Base-by-base conservation (phyloP, 176 grass and related monocot species). In the Lolium multiflorum region DNA sequence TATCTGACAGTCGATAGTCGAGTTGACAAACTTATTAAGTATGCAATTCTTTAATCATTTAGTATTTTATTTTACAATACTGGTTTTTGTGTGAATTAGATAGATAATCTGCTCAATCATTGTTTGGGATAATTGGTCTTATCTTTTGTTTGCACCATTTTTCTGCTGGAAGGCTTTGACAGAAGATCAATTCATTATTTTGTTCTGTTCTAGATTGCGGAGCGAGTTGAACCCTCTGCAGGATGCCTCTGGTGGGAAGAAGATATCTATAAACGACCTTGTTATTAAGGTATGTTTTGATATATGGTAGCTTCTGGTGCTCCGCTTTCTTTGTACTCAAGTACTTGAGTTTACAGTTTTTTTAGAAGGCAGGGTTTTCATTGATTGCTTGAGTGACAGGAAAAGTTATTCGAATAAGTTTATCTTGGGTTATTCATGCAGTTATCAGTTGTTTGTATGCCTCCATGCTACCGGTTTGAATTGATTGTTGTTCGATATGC, bases 161-260 rank as follows among this genome's bases (percentile, higher is more conserved):
- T 77, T 52, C 26, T 31, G 66, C 22, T 74, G 28, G 4, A 61
- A 49, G n/a, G 54, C 28, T 58, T 24, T 47, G 28, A 79, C 0
- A 14, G 24, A 69, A 54, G 41, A 43, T 26, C 10, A 4, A 39
- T 18, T 24, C 8, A 38, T 25, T 43, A 52, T 50, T 52, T 51
- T 22, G 2, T 56, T 66, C 71, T 79, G 22, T 73, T 20, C 43
- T 82, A 92, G 90, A 79, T 90, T 92, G 82, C 76, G 93, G 52
- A 71, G 82, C 20, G 74, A 90, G 26, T 84, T 94, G 81, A 94
- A 94, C 76, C 82, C 89, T 75, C 63, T 94, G 67, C 92, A 92
- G 87, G 92, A 94, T 59, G 77, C 87, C 64, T 94, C 89, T 78
- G 92, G 92, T 78, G 92, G 92, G 70, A 94, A 94, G 87, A 87